A percentile compares a stretch with the other conserved stretches of the same genome.
phyloP scores from a whole-genome alignment of 768 basidiomycete genomes.

The Strobilomyces echinocephalus region DNA sequence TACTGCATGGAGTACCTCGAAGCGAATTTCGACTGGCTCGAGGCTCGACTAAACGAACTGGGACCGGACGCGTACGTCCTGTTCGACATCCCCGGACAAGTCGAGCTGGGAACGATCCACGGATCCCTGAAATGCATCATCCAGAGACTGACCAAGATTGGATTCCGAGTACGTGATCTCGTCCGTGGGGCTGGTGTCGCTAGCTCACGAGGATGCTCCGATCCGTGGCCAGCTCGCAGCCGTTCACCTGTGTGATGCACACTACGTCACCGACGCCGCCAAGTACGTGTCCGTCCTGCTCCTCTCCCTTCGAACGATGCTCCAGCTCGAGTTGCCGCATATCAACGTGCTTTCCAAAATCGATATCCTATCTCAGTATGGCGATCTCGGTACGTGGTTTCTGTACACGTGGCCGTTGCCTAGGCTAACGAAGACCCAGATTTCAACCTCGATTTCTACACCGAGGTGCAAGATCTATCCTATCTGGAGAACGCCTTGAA shows the following conservation, averaged over 20 bases:
- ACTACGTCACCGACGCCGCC: conserved; percentile 92
- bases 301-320: conserved; percentile 90
- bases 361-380: conserved; percentile 85
- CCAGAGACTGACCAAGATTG: conserved; percentile 59
- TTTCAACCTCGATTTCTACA: conserved; percentile 97
- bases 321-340: conserved; percentile 98
- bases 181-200: background rate
- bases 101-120: conserved; percentile 96
- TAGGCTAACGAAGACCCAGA: conserved; percentile 43
- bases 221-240: conserved; percentile 65
- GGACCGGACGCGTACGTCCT: conserved; percentile 79
- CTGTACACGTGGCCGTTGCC: background rate
- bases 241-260: conserved; percentile 94
- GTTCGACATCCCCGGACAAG: conserved; percentile 96
- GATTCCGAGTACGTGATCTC: conserved; percentile 71
- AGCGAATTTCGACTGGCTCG: conserved; percentile 87
- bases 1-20: conserved; percentile 98
- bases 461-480: conserved; percentile 93
- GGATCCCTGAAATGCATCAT: conserved; percentile 81
- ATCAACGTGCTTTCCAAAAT: conserved; percentile 96
- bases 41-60: conserved; percentile 58
- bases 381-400: conserved; percentile 72
- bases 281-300: conserved; percentile 93
- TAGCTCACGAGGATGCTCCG: background rate
- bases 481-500: conserved; percentile 77